A percentile compares a stretch with the other conserved stretches of the same genome.
phyloP scores from a whole-genome alignment of 805 yeast species.

The Starmerella kuoi region DNA sequence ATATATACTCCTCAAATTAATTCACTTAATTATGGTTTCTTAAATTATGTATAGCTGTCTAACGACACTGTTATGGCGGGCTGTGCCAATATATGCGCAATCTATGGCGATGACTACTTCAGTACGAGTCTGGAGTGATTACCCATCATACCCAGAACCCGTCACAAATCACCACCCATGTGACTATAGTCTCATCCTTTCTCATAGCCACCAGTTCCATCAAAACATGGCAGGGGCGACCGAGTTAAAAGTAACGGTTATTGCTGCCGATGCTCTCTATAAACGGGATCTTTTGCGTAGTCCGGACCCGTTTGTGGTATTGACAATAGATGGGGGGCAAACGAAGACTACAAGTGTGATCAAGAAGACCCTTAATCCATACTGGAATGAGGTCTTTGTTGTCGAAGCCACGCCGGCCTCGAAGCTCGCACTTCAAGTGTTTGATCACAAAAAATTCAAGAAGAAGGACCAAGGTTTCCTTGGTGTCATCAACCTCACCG shows the following conservation, averaged over 20 bases:
- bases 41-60: too few species aligned
- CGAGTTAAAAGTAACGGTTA: conserved; percentile 33
- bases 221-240: conserved; percentile 8
- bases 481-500: conserved; percentile 85
- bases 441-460: conserved; percentile 94
- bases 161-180: not conserved
- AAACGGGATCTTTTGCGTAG: conserved; percentile 90
- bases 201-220: not conserved
- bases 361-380: conserved; percentile 87
- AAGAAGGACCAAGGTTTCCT: conserved; percentile 97
- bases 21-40: too few species aligned
- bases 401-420: conserved; percentile 43
- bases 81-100: too few species aligned
- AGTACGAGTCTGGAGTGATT: too few species aligned
- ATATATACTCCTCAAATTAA: too few species aligned
- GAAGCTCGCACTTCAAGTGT: conserved; percentile 81
- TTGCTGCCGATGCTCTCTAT: conserved; percentile 91
- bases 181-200: not conserved
- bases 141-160: too few species aligned
- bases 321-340: conserved; percentile 95
- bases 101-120: too few species aligned
- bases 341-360: conserved; percentile 91
- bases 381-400: conserved; percentile 89
- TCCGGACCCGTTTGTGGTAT: conserved; percentile 96
- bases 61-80: too few species aligned